These are phyloP conservation scores for Pseudogymnoascus sp. DNA, from an alignment of 2,329 filamentous ascomycete genomes.

Conservation along the genomic window DNA sequence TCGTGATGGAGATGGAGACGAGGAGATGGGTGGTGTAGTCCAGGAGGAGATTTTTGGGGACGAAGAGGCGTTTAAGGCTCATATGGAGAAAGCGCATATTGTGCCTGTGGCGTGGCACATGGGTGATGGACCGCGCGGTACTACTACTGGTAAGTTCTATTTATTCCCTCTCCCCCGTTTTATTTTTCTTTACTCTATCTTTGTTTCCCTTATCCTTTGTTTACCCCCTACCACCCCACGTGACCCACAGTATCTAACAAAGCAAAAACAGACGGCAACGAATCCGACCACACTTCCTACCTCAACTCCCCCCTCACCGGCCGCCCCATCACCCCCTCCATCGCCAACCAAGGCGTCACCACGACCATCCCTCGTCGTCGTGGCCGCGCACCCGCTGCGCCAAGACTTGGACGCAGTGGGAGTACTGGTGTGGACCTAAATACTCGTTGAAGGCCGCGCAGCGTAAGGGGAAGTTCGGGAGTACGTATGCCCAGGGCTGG, in stretches of 20 bases:
- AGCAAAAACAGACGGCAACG: slow-evolving; percentile 12
- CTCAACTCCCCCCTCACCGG: slow-evolving; percentile 38
- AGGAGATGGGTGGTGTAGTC: neutral
- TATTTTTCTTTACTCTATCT: neutral
- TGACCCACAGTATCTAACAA: slow-evolving; percentile 11
- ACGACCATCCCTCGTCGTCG: slow-evolving; percentile 24
- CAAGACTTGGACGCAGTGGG: neutral
- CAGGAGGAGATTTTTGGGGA: slow-evolving; percentile 16
- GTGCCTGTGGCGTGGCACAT: slow-evolving; percentile 49
- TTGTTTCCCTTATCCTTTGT: neutral
- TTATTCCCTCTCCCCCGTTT: neutral
- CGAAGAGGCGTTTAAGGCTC: slow-evolving; percentile 36
- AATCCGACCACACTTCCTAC: slow-evolving; percentile 7
- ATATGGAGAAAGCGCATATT: slow-evolving; percentile 50
- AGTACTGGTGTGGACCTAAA: neutral
- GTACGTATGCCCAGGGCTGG: neutral
- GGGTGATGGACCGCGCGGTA: slow-evolving; percentile 52
- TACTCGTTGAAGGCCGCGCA: neutral
- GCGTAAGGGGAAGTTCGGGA: neutral
- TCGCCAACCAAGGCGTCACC: slow-evolving; percentile 47
- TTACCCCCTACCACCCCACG: neutral
- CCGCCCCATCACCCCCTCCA: slow-evolving; percentile 52
- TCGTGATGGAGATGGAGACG: slow-evolving; percentile 19
- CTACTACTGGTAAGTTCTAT: slow-evolving; percentile 19
- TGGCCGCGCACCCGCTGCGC: neutral